phyloP scores from a whole-genome alignment of 306 rosid genomes.

The Cicer bijugum region DNA sequence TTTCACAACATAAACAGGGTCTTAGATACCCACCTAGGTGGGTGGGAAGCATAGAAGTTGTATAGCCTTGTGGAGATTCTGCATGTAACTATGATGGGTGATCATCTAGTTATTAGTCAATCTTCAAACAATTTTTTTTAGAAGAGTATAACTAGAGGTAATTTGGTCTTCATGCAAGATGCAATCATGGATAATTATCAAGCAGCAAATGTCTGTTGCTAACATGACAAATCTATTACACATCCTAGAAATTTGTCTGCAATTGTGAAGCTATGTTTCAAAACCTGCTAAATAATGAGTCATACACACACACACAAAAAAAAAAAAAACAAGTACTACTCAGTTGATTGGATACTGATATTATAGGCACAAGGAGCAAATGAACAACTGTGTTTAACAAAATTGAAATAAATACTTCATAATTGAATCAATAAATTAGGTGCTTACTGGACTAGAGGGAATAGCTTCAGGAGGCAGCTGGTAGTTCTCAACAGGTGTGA shows the following conservation, averaged over 20 bases:
- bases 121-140: not conserved
- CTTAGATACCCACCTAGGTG: too few relatives aligned
- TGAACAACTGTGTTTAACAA: not conserved
- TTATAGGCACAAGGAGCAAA: slow-evolving; percentile 2
- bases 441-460: slow-evolving; percentile 57
- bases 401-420: slow-evolving; percentile 9
- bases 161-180: slow-evolving; percentile 22
- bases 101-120: not conserved
- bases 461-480: slow-evolving; percentile 70
- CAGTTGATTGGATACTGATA: not conserved
- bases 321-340: not conserved
- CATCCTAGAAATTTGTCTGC: not conserved
- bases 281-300: slow-evolving; percentile 13
- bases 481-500: slow-evolving; percentile 67
- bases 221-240: slow-evolving; percentile 6
- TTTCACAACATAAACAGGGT: too few relatives aligned
- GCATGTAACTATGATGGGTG: too few relatives aligned
- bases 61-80: too few relatives aligned
- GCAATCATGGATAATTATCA: not conserved
- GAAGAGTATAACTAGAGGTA: not conserved
- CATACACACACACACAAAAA: not conserved
- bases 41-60: too few relatives aligned
- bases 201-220: not conserved
- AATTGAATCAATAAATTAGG: slow-evolving; percentile 10
- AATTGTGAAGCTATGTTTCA: slow-evolving; percentile 3